Percentiles rank a stretch among this genome's conserved stretches.
Evolutionary conservation across 2,329 filamentous ascomycete genomes (phyloP).

Genomic region (Fusarium sp.): DNA sequence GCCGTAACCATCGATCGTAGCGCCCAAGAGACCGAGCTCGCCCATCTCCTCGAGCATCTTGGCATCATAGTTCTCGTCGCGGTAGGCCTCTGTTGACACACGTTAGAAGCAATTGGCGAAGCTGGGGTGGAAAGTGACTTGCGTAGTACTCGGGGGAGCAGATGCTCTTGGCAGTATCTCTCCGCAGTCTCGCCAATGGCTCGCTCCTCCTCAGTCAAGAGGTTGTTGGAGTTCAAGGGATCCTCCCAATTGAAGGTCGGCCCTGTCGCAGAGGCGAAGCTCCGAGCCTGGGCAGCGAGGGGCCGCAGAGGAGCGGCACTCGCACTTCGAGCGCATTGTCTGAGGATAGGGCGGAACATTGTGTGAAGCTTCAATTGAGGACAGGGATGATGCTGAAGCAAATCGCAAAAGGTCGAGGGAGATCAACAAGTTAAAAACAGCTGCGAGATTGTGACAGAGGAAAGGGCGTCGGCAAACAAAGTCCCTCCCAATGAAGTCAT

Average conservation of each 20-base stretch:
- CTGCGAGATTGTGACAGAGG: constrained; percentile 21
- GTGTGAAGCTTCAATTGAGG: background rate
- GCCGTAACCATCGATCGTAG: constrained; percentile 87
- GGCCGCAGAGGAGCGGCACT: constrained; percentile 39
- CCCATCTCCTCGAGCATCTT: constrained; percentile 93
- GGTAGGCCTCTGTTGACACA: constrained; percentile 73
- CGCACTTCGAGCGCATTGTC: constrained; percentile 42
- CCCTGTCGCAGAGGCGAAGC: constrained; percentile 50
- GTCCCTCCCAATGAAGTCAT: constrained; percentile 42
- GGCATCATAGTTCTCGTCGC: constrained; percentile 86
- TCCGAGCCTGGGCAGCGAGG: constrained; percentile 44
- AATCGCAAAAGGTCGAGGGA: background rate
- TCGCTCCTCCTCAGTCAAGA: constrained; percentile 90
- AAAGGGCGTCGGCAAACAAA: constrained; percentile 37
- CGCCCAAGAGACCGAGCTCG: constrained; percentile 86
- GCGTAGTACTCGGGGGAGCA: constrained; percentile 89
- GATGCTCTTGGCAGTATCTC: constrained; percentile 90
- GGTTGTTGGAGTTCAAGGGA: constrained; percentile 77
- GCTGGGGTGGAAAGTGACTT: constrained; percentile 36
- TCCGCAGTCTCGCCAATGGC: constrained; percentile 92
- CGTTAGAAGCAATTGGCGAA: constrained; percentile 15
- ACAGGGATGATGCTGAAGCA: background rate
- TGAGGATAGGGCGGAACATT: constrained; percentile 48
- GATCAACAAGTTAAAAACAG: constrained; percentile 29
- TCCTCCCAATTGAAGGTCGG: constrained; percentile 88